These are phyloP conservation scores for Podospora sp. DNA, from an alignment of 495 filamentous ascomycete species.

Conservation along the genomic window DNA sequence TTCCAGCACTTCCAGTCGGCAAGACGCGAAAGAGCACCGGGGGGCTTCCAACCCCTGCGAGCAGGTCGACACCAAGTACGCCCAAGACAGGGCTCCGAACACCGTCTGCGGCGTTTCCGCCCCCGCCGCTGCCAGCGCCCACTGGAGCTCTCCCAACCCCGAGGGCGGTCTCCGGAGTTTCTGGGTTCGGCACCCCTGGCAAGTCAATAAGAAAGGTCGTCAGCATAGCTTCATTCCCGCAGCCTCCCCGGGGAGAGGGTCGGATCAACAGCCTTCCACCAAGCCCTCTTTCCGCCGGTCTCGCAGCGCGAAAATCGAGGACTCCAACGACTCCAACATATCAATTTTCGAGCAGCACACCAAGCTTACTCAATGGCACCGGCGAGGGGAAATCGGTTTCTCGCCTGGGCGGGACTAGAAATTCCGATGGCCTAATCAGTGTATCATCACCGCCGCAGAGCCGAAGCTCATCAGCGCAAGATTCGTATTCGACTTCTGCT, in stretches of 20 bases:
- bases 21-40: constrained; percentile 69
- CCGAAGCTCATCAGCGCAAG: constrained; percentile 84
- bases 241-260: constrained; percentile 69
- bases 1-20: constrained; percentile 70
- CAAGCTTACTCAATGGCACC: constrained; percentile 76
- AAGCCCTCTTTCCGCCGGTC: constrained; percentile 59
- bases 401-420: constrained; percentile 57
- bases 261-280: constrained; percentile 58
- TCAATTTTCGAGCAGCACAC: constrained; percentile 55
- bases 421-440: constrained; percentile 71
- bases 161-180: constrained; percentile 51
- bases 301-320: constrained; percentile 46
- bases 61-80: constrained; percentile 49
- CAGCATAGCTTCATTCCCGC: constrained; percentile 91
- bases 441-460: constrained; percentile 81
- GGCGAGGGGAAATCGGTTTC: constrained; percentile 74
- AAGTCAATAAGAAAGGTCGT: constrained; percentile 80
- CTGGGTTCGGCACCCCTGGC: constrained; percentile 43
- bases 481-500: constrained; percentile 85
- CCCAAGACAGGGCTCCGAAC: constrained; percentile 62
- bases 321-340: constrained; percentile 41
- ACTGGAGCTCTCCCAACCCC: constrained; percentile 54
- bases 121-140: constrained; percentile 51
- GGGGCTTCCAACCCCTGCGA: constrained; percentile 48
- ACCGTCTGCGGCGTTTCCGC: constrained; percentile 57